A percentile compares a stretch with the other conserved stretches of the same genome.
Evolutionary conservation across 2,329 filamentous ascomycete species (phyloP).

Genomic region (Apiospora malaysiana): DNA sequence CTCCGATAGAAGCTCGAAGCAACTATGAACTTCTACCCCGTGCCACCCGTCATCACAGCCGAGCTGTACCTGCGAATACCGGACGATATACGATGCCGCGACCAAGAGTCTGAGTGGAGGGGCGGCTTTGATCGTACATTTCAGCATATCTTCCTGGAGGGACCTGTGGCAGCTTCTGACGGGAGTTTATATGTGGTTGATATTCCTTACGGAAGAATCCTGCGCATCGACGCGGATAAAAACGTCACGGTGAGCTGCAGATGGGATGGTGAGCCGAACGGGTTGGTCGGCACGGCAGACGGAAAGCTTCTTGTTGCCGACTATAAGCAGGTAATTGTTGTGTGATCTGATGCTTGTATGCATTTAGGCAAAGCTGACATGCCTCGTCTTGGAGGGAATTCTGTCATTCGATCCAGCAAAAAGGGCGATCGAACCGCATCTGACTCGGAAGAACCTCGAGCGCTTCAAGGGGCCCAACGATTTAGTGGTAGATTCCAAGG

Average conservation of each 20-base stretch:
- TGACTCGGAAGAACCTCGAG: conserved; percentile 46
- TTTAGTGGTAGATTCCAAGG: conserved; percentile 44
- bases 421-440: conserved; percentile 35
- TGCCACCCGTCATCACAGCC: conserved; percentile 41
- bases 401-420: conserved; percentile 41
- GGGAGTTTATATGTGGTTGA: conserved; percentile 47
- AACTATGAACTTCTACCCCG: conserved; percentile 44
- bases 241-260: conserved; percentile 38
- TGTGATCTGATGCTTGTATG: too few relatives aligned
- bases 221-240: conserved; percentile 40
- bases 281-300: conserved; percentile 40
- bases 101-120: conserved; percentile 45
- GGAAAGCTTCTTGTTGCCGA: conserved; percentile 46
- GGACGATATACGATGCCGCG: conserved; percentile 40
- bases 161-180: conserved; percentile 39
- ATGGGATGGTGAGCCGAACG: conserved; percentile 50
- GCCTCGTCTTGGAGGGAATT: conserved; percentile 39
- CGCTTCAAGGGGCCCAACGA: conserved; percentile 52
- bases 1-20: background rate
- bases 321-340: conserved; percentile 45
- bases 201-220: conserved; percentile 46
- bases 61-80: conserved; percentile 44
- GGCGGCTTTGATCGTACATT: conserved; percentile 42
- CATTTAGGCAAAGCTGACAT: background rate
- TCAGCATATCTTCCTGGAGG: conserved; percentile 48